Evolutionary conservation across 768 basidiomycete genomes (phyloP), one percentile per base, ranked within the genome.

Genomic region (Lactifluus subvellereus): DNA sequence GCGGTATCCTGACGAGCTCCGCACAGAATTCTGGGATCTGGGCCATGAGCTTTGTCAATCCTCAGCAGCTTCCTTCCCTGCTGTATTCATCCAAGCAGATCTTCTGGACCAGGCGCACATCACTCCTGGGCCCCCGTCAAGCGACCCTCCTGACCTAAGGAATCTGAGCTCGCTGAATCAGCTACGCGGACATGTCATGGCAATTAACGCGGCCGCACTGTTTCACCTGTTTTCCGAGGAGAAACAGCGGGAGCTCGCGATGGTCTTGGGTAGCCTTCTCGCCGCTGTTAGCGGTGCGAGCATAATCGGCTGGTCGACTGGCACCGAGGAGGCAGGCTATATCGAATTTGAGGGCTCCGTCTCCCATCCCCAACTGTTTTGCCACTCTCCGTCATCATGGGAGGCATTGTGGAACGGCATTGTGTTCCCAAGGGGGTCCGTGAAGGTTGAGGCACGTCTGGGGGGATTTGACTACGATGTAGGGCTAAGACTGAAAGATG

Each of bases 31-130:
- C 65, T 87, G 85, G 86, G 75, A 81, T 6, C 73, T 80, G 6
- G 86, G 86, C 1, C 84, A 88, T 64, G 74, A 81, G 54, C 75
- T 88, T 10, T 89, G 86, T 73, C 76, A 72, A 52, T 77, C 82
- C 2, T 82, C 76, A 0, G 76, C 80, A 0, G 71, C 78, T 33
- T 76, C 78, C 0, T 87, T 84, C 72, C 81, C 83, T 1, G 83
- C 76, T 0, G 70, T 74, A 0, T 88, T 88, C 68, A 61, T 88
- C 20, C 71, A 76, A 16, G 86, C 84, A 2, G 79, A 88, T 63
- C 75, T 73, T 0, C 78, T 88, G 51, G 77, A 64, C n/a, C 32
- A 2, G 14, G 33, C 42, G 6, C 38, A 59, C 33, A 1, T 65
- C 9, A 11, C 32, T 8, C 40, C 54, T 33, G 62, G 53, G 13